Conservation (phyloP, 805 yeast genomes). For the Sungouiella thailandica region DNA sequence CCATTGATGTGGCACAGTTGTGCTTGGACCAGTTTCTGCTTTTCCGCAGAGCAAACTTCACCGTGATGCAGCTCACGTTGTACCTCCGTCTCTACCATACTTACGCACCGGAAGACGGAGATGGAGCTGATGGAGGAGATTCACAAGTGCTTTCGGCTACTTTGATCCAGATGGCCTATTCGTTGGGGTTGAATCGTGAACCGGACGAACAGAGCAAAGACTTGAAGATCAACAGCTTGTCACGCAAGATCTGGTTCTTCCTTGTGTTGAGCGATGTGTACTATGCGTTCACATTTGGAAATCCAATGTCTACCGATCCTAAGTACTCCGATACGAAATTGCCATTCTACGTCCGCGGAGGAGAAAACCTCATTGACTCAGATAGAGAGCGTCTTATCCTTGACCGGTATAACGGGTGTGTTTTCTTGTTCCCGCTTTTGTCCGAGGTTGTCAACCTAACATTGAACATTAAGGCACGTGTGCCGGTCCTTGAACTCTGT, state of each 20-base stretch:
- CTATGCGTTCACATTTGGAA: conserved; percentile 11
- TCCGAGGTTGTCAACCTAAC: conserved; percentile 5
- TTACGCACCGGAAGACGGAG: conserved; percentile 39
- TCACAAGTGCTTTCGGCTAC: conserved; percentile 22
- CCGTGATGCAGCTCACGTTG: conserved; percentile 27
- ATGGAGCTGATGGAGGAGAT: conserved; percentile 38
- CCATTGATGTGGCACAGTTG: conserved; percentile 45
- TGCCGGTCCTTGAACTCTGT: conserved; percentile 9
- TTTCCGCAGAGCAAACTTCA: conserved; percentile 30
- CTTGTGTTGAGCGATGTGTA: conserved; percentile 11
- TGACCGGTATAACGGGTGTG: conserved; percentile 8
- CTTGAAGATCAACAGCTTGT: conserved; percentile 15
- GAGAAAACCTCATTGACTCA: conserved; percentile 11
- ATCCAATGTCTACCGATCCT: conserved; percentile 7
- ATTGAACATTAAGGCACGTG: conserved; percentile 6
- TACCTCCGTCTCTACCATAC: conserved; percentile 26
- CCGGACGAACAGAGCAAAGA: conserved; percentile 36
- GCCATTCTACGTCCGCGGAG: conserved; percentile 13
- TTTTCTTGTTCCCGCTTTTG: conserved; percentile 3
- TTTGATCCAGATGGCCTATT: conserved; percentile 56
- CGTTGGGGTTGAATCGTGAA: conserved; percentile 65
- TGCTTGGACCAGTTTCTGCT: conserved; percentile 54
- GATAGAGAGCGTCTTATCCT: conserved; percentile 7
- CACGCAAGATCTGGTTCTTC: conserved; percentile 22
- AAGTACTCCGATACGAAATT: conserved; percentile 10